Conservation (phyloP, 768 basidiomycete species). For the Boletus huronensis region DNA sequence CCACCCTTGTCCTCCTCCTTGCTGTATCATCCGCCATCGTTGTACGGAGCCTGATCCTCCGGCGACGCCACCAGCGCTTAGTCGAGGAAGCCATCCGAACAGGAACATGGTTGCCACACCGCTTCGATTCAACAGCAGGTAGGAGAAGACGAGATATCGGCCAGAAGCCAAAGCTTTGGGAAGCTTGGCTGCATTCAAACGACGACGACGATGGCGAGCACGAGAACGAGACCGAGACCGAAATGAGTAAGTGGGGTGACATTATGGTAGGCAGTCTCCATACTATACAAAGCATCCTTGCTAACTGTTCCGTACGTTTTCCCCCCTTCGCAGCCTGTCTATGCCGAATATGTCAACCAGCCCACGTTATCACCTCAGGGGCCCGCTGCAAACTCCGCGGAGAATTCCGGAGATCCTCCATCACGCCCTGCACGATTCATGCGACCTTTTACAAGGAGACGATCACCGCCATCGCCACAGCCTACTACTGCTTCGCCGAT, state of each 20-base stretch:
- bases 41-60: conserved; percentile 59
- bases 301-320: background rate
- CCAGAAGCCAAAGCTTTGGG: conserved; percentile 32
- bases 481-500: conserved; percentile 3
- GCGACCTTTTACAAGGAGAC: conserved; percentile 15
- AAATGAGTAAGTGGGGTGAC: conserved; percentile 27
- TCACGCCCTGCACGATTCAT: conserved; percentile 15
- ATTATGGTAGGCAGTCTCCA: conserved; percentile 25
- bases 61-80: conserved; percentile 54
- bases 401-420: background rate
- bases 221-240: conserved; percentile 10
- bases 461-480: conserved; percentile 14
- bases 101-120: conserved; percentile 53
- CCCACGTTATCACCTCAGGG: conserved; percentile 10
- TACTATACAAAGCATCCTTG: background rate
- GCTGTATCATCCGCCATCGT: conserved; percentile 67
- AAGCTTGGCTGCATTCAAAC: conserved; percentile 19
- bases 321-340: conserved; percentile 20
- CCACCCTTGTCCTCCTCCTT: conserved; percentile 66
- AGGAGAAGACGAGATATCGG: conserved; percentile 28
- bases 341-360: conserved; percentile 16
- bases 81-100: conserved; percentile 63
- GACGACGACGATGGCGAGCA: conserved; percentile 7
- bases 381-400: background rate
- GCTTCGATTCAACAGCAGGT: conserved; percentile 9